Base-by-base conservation (phyloP, 805 yeast species). In the Saturnispora quitensis region DNA sequence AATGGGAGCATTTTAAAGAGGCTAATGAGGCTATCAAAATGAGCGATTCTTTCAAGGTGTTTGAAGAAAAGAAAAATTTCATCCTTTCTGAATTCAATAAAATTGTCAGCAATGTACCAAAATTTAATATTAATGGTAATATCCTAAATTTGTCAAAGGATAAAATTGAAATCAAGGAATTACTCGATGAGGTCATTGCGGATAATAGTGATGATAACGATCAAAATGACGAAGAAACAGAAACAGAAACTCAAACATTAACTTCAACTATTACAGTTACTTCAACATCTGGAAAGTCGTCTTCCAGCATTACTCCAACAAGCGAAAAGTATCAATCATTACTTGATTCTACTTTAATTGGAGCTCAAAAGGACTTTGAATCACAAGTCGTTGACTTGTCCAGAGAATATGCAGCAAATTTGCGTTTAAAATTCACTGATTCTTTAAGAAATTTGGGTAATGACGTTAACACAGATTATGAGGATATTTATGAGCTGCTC, bases 301-400 rank as follows among this genome's bases (percentile, higher is more conserved):
- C 40, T 10, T n/a, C 50, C 5, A 35, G 18, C 20, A 31, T 58
- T 5, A 51, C 53, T 38, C 61, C 65, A 42, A 55, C 63, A 7
- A 54, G 59, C 18, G 56, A 60, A 42, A 67, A 65, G 49, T 68
- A 63, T 53, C 56, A 61, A 34, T 53, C 43, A 35, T 47, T 72
- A 47, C 65, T 76, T 45, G 63, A 65, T 25, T 66, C 62, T 17
- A 72, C 74, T 33, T 66, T 71, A 31, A 57, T 62, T 12, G 72
- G 70, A 45, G 72, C 78, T 3, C 56, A 67, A 40, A 60, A 58
- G 13, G 69, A 72, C 47, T 74, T 75, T 51, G 65, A 70, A 35
- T 53, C 56, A 2, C 72, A 75, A 27, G 64, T 75, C 10, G 55
- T 58, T 4, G 57, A 58, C 4, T 48, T 71, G 7, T 69, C 71